Percentiles rank a stretch among this genome's conserved stretches.
Evolutionary conservation across 2,329 filamentous ascomycete species (phyloP).

Genomic region (Penicillium hesseltinei): DNA sequence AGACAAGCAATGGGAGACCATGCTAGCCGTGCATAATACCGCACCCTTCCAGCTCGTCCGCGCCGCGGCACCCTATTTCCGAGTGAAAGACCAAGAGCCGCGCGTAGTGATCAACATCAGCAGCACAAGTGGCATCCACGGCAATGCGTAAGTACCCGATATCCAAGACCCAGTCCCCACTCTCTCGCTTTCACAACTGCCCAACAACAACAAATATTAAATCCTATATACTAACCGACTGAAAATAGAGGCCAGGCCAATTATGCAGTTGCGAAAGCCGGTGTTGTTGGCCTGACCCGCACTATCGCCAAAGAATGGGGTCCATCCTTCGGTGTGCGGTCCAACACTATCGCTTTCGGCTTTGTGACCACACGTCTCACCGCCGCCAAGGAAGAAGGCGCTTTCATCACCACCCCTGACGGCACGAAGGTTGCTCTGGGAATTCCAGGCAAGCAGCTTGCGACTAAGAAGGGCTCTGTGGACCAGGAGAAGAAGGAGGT

Average conservation of each 20-base stretch:
- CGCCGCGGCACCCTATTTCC: conserved; percentile 79
- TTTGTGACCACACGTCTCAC: conserved; percentile 78
- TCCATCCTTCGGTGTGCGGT: conserved; percentile 73
- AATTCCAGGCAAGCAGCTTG: conserved; percentile 63
- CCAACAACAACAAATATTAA: neutral
- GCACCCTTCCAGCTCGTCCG: conserved; percentile 82
- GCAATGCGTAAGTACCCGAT: conserved; percentile 60
- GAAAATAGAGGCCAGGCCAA: conserved; percentile 69
- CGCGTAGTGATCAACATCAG: conserved; percentile 81
- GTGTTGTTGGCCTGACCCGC: conserved; percentile 78
- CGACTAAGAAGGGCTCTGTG: conserved; percentile 25
- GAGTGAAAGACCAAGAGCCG: conserved; percentile 76
- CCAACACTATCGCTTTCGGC: conserved; percentile 83
- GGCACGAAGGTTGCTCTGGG: conserved; percentile 73
- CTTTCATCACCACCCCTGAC: conserved; percentile 71
- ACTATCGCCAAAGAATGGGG: conserved; percentile 93
- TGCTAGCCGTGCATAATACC: conserved; percentile 77
- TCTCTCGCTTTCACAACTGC: neutral
- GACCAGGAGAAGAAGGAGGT: conserved; percentile 33
- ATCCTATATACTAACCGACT: neutral
- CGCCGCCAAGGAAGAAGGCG: conserved; percentile 78
- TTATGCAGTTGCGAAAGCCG: conserved; percentile 82
- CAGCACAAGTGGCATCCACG: conserved; percentile 76
- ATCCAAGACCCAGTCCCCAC: neutral
- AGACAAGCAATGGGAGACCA: conserved; percentile 89